Evolutionary conservation across 2,329 filamentous ascomycete species (phyloP), one percentile per base, ranked within the genome.

Genomic region (Claviceps sp.): DNA sequence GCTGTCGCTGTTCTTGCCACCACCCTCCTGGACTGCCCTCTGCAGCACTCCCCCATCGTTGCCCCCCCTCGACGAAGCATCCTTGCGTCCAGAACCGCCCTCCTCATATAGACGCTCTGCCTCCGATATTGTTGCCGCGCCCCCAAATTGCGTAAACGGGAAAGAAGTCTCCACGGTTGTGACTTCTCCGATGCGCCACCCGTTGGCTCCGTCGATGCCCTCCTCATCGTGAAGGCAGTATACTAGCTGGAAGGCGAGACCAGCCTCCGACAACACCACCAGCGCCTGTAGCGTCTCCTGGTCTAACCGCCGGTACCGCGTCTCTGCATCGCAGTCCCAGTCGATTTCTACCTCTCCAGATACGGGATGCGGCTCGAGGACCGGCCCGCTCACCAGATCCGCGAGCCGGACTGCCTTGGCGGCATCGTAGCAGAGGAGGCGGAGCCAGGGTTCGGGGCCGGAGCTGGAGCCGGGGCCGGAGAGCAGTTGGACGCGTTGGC

Each of bases 261-360:
- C 77, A 51, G 86, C 75, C 43, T 82, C 79, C 37, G 71, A 66
- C 26, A 89, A 67, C 3, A 77, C 74, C 6, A 87, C 72, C 34
- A 85, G 72, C 3, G 81, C 75, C 60, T 90, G 84, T 49, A 90
- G 66, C 0, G 87, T 93, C 67, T 93, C 87, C 45, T 77, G 69
- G 60, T 93, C 87, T 38, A 87, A 64, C n/a, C 85, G 74, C 54
- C 79, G 73, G 67, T 83, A 91, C 50, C 77, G 74, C 30, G 75
- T 72, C 54, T 79, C 72, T 7, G 79, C 75, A 52, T 88, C 84
- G 52, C 73, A 75, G 60, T 81, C 76, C 74, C 77, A 80, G 64
- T 87, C 82, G 20, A 90, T 68, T 67, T 91, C 87, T 51, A 91
- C 78, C 65, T 90, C 86, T 51, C 86, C 87, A 2, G 85, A 89